Evolutionary conservation across 768 basidiomycete species (phyloP).

Genomic region (Lanmaoa pseudosensibilis): DNA sequence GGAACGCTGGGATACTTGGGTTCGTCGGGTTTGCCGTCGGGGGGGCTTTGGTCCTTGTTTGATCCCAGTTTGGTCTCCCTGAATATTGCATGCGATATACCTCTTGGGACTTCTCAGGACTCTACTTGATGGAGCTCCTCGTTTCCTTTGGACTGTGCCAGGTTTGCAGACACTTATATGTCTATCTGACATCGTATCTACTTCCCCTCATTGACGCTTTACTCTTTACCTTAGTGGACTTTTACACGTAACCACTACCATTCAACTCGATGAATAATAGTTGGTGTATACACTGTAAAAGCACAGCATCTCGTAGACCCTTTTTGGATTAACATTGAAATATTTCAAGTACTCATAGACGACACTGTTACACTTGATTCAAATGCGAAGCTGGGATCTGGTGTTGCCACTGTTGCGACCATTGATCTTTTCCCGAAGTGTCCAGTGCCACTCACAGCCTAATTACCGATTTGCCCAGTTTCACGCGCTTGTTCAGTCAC

Average conservation of each 20-base stretch:
- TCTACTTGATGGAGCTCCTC: constrained; percentile 14
- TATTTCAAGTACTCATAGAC: neutral
- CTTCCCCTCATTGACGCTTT: constrained; percentile 29
- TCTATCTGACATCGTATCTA: constrained; percentile 20
- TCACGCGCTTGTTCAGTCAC: neutral
- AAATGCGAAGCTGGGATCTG: neutral
- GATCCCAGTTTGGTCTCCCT: constrained; percentile 18
- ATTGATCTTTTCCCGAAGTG: neutral
- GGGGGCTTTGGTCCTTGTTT: constrained; percentile 48
- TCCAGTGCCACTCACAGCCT: neutral
- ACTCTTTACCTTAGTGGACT: constrained; percentile 25
- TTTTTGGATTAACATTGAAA: neutral
- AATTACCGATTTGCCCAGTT: neutral
- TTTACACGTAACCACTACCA: constrained; percentile 14
- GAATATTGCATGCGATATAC: constrained; percentile 14
- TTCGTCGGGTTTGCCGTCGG: constrained; percentile 49
- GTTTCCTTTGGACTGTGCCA: constrained; percentile 20
- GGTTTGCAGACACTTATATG: constrained; percentile 20
- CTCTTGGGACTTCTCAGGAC: constrained; percentile 8
- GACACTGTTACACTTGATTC: neutral
- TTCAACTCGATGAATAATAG: constrained; percentile 18
- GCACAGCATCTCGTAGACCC: constrained; percentile 22
- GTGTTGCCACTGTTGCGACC: constrained; percentile 3
- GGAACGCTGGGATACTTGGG: constrained; percentile 45
- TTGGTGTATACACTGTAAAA: constrained; percentile 24